Base-by-base conservation (phyloP, 371 early-diverging fungal species). In the Mucor irregularis region DNA sequence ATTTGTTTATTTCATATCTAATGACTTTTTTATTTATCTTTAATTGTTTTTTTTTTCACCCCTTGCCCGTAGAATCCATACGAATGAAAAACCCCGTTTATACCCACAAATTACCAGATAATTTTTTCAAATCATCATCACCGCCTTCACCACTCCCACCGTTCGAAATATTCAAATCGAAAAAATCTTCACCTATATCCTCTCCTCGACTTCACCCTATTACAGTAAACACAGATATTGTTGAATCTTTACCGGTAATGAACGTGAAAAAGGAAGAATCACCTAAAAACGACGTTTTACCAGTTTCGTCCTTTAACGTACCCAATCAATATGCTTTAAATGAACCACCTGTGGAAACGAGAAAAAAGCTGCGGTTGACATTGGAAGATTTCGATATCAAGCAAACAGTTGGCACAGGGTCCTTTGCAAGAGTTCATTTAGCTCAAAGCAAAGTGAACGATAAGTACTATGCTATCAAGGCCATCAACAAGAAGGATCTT, bases 401-500 rank as follows among this genome's bases (percentile, higher is more conserved):
- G 38, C 52, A 69, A 60, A 90, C 89, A 13, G 70, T 94, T 33
- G 89, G 87, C 14, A 86, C 84, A 6, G 87, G 89, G 1, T 77
- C 82, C 2, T 86, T 79, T 59, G 86, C 86, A 1, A 71, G 87
- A 16, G 90, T 89, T 13, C 84, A 88, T 64, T 58, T 89, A 16
- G 74, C 80, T 4, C 59, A 73, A 50, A 68, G 68, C 62, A 80
- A 66, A 29, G 19, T 47, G 14, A 62, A 68, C 25, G 68, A 64
- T 7, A 71, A 78, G 49, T 80, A 74, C 64, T 87, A 81, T 62
- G 98, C 98, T 5, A 93, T 97, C 66, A 97, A 97, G 68, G 84
- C 94, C 16, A 71, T 97, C 33, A 87, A 88, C 49, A 97, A 96
- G 64, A 83, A 90, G 14, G 92, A 95, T 53, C 91, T 97, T 84